Evolutionary conservation across 352 stramenopile species (phyloP).

Genomic region (Paralagenidium karlingii): DNA sequence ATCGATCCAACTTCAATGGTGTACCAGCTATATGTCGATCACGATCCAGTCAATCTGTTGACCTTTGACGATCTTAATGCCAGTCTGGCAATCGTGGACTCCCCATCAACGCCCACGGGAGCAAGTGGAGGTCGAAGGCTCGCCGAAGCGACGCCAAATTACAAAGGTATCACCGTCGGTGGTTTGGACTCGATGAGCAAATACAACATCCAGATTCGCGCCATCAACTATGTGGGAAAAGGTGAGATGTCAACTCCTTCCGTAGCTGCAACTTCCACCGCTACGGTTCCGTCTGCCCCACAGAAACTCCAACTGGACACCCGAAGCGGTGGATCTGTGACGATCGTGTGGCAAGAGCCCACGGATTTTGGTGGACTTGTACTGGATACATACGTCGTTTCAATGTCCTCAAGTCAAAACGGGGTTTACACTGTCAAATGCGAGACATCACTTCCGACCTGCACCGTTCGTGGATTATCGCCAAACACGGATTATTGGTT

Average conservation of each 20-base stretch:
- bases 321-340: slow-evolving; percentile 22
- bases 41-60: no score
- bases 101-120: no score
- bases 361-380: slow-evolving; percentile 27
- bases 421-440: slow-evolving; percentile 13
- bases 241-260: slow-evolving; percentile 13
- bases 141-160: not conserved
- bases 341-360: slow-evolving; percentile 21
- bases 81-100: no score
- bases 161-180: slow-evolving; percentile 13
- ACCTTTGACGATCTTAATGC: no score
- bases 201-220: slow-evolving; percentile 34
- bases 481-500: slow-evolving; percentile 27
- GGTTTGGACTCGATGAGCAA: slow-evolving; percentile 32
- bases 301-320: slow-evolving; percentile 3
- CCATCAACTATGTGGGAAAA: slow-evolving; percentile 14
- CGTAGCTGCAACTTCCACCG: slow-evolving; percentile 10
- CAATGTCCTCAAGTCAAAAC: slow-evolving; percentile 6
- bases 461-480: slow-evolving; percentile 13
- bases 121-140: no score
- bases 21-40: slow-evolving; percentile 36
- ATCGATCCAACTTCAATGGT: slow-evolving; percentile 14
- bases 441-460: slow-evolving; percentile 8
- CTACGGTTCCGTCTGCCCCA: slow-evolving; percentile 19
- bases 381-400: slow-evolving; percentile 20